phyloP scores from a whole-genome alignment of 805 yeast genomes.

The Nakazawaea ishiwadae region DNA sequence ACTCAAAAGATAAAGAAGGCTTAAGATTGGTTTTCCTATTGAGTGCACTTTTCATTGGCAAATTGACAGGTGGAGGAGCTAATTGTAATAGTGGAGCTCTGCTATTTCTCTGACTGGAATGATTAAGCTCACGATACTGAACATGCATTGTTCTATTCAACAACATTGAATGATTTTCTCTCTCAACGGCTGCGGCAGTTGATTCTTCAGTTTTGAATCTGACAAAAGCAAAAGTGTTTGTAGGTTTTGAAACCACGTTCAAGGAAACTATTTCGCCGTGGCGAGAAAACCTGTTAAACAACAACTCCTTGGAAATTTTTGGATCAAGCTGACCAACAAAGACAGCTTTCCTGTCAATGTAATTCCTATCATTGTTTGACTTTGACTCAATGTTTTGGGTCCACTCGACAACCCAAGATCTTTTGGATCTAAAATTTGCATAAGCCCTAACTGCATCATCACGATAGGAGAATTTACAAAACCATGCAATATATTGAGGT shows the following conservation, averaged over 20 bases:
- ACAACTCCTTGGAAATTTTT: conserved; percentile 47
- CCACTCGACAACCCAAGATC: conserved; percentile 70
- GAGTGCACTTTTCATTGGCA: conserved; percentile 33
- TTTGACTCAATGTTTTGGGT: conserved; percentile 73
- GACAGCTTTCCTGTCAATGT: conserved; percentile 68
- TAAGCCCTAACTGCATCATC: conserved; percentile 87
- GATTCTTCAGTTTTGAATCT: conserved; percentile 59
- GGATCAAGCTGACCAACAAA: conserved; percentile 72
- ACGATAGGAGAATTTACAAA: conserved; percentile 70
- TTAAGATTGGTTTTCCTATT: no score
- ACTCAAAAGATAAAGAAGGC: no score
- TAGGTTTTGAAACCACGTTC: conserved; percentile 48
- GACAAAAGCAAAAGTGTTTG: conserved; percentile 67
- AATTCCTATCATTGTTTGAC: no score
- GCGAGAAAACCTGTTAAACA: conserved; percentile 52
- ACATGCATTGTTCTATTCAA: conserved; percentile 76
- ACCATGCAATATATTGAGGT: conserved; percentile 47
- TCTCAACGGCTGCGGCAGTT: conserved; percentile 84
- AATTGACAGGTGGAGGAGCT: conserved; percentile 81
- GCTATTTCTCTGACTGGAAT: conserved; percentile 20
- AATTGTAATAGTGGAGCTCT: conserved; percentile 28
- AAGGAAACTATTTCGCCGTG: conserved; percentile 64
- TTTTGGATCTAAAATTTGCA: conserved; percentile 56
- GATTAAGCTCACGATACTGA: conserved; percentile 66
- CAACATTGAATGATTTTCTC: conserved; percentile 77